phyloP scores from a whole-genome alignment of 805 yeast genomes.

The Myxozyma udenii region DNA sequence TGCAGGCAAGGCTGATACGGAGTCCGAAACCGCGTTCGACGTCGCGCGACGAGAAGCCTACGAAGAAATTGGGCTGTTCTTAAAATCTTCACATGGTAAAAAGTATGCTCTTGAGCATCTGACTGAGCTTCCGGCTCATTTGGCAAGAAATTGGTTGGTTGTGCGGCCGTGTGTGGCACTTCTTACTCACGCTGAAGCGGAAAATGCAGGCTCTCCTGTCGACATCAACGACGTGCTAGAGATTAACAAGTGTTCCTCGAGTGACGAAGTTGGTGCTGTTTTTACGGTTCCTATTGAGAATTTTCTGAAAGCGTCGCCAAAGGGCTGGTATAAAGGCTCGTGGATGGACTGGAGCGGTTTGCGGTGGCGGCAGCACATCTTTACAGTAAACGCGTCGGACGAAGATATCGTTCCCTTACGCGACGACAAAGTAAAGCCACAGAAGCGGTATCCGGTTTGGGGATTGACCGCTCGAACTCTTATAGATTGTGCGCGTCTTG shows the following conservation, averaged over 20 bases:
- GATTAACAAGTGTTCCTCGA: constrained; percentile 3
- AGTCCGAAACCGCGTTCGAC: constrained; percentile 61
- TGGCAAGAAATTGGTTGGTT: constrained; percentile 76
- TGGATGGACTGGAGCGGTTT: constrained; percentile 39
- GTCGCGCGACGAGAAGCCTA: constrained; percentile 79
- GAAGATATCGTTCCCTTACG: constrained; percentile 4
- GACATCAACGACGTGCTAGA: constrained; percentile 16
- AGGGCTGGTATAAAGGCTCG: constrained; percentile 32
- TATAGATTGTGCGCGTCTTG: constrained; percentile 41
- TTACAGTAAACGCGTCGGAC: constrained; percentile 25
- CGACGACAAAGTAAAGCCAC: not conserved
- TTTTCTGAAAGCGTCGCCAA: constrained; percentile 15
- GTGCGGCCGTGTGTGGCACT: constrained; percentile 66
- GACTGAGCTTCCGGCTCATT: constrained; percentile 67
- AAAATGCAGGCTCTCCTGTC: constrained; percentile 5
- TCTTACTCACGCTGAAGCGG: constrained; percentile 16
- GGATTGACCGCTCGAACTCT: constrained; percentile 45
- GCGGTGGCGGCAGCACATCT: constrained; percentile 38
- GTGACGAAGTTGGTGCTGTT: constrained; percentile 38
- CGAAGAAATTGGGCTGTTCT: constrained; percentile 78
- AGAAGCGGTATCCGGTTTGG: constrained; percentile 39
- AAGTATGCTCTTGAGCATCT: constrained; percentile 60
- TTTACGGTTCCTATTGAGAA: constrained; percentile 28
- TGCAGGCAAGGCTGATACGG: constrained; percentile 76
- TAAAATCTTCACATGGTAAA: constrained; percentile 39